phyloP scores from a whole-genome alignment of 164 flowering plant species.

The Aristolochia californica region DNA sequence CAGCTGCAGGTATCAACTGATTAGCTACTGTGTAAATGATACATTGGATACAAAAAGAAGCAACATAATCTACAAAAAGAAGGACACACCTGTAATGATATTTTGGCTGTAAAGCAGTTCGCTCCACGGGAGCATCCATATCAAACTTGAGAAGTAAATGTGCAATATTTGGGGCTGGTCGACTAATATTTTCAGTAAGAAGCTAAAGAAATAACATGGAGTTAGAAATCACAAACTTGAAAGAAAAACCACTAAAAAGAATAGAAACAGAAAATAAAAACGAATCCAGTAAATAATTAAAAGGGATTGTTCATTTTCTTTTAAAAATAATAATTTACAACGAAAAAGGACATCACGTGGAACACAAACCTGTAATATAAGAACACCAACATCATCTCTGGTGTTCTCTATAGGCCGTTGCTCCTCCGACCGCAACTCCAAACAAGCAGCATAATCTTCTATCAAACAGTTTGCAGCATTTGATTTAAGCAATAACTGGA shows the following conservation, averaged over 20 bases:
- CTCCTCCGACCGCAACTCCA: constrained; percentile 76
- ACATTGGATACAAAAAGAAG: not conserved
- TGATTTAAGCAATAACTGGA: constrained; percentile 69
- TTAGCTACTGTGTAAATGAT: not conserved
- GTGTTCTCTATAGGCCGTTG: constrained; percentile 55
- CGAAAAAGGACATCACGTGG: too few species aligned
- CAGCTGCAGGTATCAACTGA: constrained; percentile 41
- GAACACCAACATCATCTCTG: constrained; percentile 73
- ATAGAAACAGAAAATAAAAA: not conserved
- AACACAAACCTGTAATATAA: constrained; percentile 65
- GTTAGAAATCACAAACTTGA: constrained; percentile 1
- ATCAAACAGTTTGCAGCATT: constrained; percentile 58
- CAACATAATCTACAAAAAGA: constrained; percentile 1
- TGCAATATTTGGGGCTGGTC: constrained; percentile 89
- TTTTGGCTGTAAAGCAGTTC: constrained; percentile 78
- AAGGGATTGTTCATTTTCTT: too few species aligned
- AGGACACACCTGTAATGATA: constrained; percentile 77
- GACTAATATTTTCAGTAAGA: constrained; percentile 71
- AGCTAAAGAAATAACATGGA: constrained; percentile 41
- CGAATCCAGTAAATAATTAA: too few species aligned
- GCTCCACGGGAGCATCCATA: constrained; percentile 66
- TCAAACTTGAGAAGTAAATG: constrained; percentile 94
- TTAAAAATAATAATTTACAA: too few species aligned
- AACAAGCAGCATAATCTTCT: constrained; percentile 98
- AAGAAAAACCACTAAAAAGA: constrained; percentile 7